phyloP scores from a whole-genome alignment of 1,284 basidiomycete genomes.

The Sutorius eximius region DNA sequence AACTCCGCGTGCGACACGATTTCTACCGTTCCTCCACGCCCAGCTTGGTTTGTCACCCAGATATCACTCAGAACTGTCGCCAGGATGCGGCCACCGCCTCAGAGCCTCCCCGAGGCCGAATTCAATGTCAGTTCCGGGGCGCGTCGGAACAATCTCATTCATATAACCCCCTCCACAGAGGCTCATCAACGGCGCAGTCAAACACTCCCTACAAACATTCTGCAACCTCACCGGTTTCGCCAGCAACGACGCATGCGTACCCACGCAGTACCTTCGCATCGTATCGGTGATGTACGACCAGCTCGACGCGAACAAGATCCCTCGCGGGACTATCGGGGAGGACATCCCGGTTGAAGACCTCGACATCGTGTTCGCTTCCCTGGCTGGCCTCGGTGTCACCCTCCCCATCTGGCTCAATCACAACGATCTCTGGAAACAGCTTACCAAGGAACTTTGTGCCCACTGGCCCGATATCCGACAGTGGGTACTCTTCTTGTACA shows the following conservation, averaged over 20 bases:
- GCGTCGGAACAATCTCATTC: background rate
- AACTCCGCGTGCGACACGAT: slow-evolving; percentile 8
- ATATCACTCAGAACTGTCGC: background rate
- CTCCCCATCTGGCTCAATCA: slow-evolving; percentile 27
- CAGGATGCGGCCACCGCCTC: background rate
- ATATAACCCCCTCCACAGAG: slow-evolving; percentile 6
- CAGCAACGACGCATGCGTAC: slow-evolving; percentile 11
- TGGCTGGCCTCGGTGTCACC: slow-evolving; percentile 23
- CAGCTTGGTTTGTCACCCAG: background rate
- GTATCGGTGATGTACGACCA: slow-evolving; percentile 23
- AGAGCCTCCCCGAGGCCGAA: slow-evolving; percentile 10
- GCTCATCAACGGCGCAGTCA: slow-evolving; percentile 15
- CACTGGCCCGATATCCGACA: slow-evolving; percentile 28
- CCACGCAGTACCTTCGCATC: slow-evolving; percentile 26
- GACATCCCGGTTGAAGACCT: slow-evolving; percentile 11
- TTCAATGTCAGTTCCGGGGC: slow-evolving; percentile 19
- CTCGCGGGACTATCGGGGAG: slow-evolving; percentile 1
- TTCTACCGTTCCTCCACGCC: background rate
- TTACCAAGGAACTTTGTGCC: slow-evolving; percentile 14
- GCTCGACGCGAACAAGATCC: slow-evolving; percentile 24
- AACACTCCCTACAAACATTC: slow-evolving; percentile 16
- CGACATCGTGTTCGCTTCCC: slow-evolving; percentile 14
- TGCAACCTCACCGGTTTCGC: slow-evolving; percentile 18
- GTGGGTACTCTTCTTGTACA: slow-evolving; percentile 29
- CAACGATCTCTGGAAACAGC: slow-evolving; percentile 13